A percentile compares a stretch with the other conserved stretches of the same genome.
Evolutionary conservation across 179 eudicot species (phyloP).

Genomic region (Spergularia azorica): DNA sequence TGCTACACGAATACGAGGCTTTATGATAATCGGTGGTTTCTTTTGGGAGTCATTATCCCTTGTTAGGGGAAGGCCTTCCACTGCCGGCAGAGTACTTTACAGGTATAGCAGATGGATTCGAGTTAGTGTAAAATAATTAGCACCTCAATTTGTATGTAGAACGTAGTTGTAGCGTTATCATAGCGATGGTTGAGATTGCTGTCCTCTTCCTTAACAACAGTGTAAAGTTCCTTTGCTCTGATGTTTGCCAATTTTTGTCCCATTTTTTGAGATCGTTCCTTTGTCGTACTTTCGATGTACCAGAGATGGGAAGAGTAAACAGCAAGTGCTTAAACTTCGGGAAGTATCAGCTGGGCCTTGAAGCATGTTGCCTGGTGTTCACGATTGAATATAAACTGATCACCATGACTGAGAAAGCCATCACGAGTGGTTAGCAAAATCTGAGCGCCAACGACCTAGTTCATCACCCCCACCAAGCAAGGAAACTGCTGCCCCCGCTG

Average conservation of each 20-base stretch:
- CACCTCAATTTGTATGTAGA: constrained; percentile 34
- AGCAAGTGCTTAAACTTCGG: too few relatives aligned
- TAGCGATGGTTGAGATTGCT: constrained; percentile 18
- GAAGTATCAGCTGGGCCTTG: too few relatives aligned
- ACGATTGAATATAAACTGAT: too few relatives aligned
- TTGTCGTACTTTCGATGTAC: too few relatives aligned
- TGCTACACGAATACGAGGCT: not conserved
- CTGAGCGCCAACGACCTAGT: too few relatives aligned
- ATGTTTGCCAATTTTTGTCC: constrained; percentile 3
- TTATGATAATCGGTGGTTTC: not conserved
- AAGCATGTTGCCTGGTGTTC: too few relatives aligned
- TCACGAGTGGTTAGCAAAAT: too few relatives aligned
- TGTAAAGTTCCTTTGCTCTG: constrained; percentile 20
- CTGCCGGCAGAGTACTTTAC: constrained; percentile 5
- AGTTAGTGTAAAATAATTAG: constrained; percentile 38
- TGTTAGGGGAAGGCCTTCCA: not conserved
- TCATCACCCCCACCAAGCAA: too few relatives aligned
- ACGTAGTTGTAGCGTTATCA: constrained; percentile 33
- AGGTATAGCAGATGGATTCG: constrained; percentile 27
- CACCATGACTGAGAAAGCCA: too few relatives aligned
- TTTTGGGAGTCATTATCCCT: constrained; percentile 4
- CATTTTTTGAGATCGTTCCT: not conserved
- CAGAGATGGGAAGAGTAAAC: too few relatives aligned
- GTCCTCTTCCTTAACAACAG: constrained; percentile 16
- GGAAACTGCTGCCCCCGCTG: too few relatives aligned